These are phyloP conservation scores for Lepidium aucheri DNA, from an alignment of 345 rosid genomes.

Conservation along the genomic window DNA sequence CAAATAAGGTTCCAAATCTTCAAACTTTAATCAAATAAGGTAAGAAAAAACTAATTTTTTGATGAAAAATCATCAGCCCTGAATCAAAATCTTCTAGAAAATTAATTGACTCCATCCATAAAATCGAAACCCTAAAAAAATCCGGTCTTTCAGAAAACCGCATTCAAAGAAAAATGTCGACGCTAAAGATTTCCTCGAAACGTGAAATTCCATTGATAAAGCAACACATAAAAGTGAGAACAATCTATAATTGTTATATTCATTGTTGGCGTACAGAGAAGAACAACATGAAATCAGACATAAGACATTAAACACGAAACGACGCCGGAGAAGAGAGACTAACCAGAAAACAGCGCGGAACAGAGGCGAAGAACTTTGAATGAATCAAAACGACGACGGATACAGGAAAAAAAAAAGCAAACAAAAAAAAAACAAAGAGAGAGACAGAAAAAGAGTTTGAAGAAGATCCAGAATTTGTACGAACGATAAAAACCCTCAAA, in stretches of 20 bases:
- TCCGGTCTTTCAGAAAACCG: neutral
- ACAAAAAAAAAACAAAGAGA: no score
- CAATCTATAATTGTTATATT: neutral
- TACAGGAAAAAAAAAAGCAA: neutral
- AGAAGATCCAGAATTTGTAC: constrained; percentile 15
- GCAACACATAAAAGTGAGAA: neutral
- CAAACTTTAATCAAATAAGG: neutral
- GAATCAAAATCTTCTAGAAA: neutral
- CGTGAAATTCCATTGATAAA: neutral
- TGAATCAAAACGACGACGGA: constrained; percentile 58
- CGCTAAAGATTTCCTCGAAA: neutral
- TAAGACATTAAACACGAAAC: constrained; percentile 28
- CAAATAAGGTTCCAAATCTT: neutral
- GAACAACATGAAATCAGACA: neutral
- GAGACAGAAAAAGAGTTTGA: neutral
- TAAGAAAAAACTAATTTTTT: neutral
- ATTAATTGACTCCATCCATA: neutral
- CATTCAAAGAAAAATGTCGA: neutral
- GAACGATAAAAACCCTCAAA: constrained; percentile 35
- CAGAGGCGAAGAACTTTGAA: constrained; percentile 26
- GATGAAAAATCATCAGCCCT: neutral
- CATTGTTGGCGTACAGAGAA: constrained; percentile 3
- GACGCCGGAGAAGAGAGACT: constrained; percentile 41
- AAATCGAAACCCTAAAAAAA: constrained; percentile 19
- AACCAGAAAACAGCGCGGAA: constrained; percentile 23